Evolutionary conservation across 805 yeast species (phyloP), one percentile per base, ranked within the genome.

Genomic region (Candida corydali): DNA sequence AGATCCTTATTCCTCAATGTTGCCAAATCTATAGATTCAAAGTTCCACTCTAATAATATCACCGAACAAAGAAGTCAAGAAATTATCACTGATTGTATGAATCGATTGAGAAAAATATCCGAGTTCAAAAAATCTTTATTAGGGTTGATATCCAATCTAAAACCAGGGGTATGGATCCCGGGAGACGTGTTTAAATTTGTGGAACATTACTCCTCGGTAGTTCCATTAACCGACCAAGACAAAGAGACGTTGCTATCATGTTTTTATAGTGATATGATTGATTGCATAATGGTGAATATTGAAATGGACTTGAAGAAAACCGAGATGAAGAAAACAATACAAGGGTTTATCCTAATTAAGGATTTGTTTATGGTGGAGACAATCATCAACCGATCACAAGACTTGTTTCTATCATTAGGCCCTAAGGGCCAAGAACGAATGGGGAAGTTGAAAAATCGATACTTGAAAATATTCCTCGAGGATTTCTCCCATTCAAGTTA

Each of bases 401-500:
- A 74, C 27, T 48, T 85, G 14, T 68, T 65, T 40, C 66, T 62
- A 27, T 66, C 81, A 9, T 56, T 87, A 29, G 85, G 85, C 1
- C 54, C 63, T 12, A 52, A 64, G 1, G 94, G 95, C 0, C 57
- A 65, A 12, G 79, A 75, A 33, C 65, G 96, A 38, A 51, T 85
- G 5, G 82, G 75, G 31, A 76, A 78, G 46, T 58, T 93, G 46
- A 79, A 81, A 50, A 87, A 84, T 53, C 67, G 89, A 43, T 86
- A 82, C 31, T 60, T 84, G 49, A 83, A 81, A 49, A 63, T 78
- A 48, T 85, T 87, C 53, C 70, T 87, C 38, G 75, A 64, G 33
- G 82, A 76, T 45, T 91, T 98, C 98, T 82, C 83, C 45, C 71
- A 71, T 40, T 78, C 85, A 17, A 87, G 95, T 3, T 71, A 85